Conservation (phyloP, 768 basidiomycete genomes). For the Xerocomellus dryophilus region DNA sequence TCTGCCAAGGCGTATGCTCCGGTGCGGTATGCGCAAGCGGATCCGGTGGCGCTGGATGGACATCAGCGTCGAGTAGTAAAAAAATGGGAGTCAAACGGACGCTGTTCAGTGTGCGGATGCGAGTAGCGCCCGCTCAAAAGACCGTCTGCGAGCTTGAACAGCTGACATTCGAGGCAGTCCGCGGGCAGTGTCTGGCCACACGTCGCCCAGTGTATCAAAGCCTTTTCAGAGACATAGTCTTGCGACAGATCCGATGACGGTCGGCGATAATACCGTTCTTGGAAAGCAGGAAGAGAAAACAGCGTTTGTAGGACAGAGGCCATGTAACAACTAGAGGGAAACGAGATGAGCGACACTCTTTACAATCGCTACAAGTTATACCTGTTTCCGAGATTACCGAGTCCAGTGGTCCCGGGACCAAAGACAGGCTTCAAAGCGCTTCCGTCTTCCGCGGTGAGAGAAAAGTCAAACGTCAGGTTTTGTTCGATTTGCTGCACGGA, state of each 20-base stretch:
- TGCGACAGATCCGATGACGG: conserved; percentile 10
- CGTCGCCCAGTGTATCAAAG: conserved; percentile 50
- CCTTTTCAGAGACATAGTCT: conserved; percentile 27
- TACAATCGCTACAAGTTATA: conserved; percentile 20
- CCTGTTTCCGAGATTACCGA: conserved; percentile 93
- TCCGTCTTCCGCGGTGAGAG: conserved; percentile 81
- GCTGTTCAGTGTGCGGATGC: conserved; percentile 44
- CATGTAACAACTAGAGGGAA: conserved; percentile 82
- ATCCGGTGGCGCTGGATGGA: conserved; percentile 26
- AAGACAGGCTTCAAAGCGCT: conserved; percentile 84
- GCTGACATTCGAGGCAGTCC: conserved; percentile 91
- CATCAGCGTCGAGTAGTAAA: conserved; percentile 9
- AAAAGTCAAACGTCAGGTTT: conserved; percentile 93
- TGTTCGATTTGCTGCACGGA: conserved; percentile 86
- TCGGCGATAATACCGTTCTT: conserved; percentile 58
- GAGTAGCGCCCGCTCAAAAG: conserved; percentile 91
- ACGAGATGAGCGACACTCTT: neutral
- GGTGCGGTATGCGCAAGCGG: conserved; percentile 32
- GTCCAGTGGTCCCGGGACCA: conserved; percentile 85
- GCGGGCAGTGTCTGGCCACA: conserved; percentile 74
- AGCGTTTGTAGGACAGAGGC: conserved; percentile 87
- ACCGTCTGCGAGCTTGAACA: conserved; percentile 90
- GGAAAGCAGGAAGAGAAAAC: conserved; percentile 79
- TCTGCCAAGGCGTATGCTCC: conserved; percentile 47
- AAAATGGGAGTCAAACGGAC: conserved; percentile 11